phyloP scores from a whole-genome alignment of 2,329 filamentous ascomycete species.

The Alternaria incomplexa region DNA sequence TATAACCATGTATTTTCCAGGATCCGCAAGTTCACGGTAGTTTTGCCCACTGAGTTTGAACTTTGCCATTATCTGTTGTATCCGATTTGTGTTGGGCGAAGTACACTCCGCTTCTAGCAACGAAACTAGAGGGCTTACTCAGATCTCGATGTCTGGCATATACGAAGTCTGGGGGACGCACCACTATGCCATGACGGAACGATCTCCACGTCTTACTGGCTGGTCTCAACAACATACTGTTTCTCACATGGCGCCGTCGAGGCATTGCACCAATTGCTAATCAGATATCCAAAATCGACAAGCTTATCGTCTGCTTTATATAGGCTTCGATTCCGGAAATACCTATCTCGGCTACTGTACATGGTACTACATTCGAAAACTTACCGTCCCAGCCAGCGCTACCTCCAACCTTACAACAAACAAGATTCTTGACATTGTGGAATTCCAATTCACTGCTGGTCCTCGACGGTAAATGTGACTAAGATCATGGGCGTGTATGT shows the following conservation, averaged over 20 bases:
- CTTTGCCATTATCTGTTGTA: not conserved
- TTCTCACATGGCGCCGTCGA: not conserved
- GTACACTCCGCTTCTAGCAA: not conserved
- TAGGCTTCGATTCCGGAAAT: not conserved
- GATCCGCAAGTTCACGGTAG: not conserved
- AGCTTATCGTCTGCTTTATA: not conserved
- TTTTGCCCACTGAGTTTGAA: not conserved
- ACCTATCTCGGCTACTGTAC: not conserved
- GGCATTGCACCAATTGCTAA: not conserved
- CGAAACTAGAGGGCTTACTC: not conserved
- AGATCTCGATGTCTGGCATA: not conserved
- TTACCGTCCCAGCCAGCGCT: not conserved
- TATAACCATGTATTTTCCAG: not conserved
- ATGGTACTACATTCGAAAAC: constrained; percentile 1
- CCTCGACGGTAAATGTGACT: not conserved
- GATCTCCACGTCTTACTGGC: not conserved
- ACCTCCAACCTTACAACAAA: not conserved
- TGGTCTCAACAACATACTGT: not conserved
- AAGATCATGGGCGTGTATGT: not conserved
- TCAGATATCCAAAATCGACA: not conserved
- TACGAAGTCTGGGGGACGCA: not conserved
- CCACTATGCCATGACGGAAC: not conserved
- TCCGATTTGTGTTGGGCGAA: not conserved
- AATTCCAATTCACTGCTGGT: not conserved
- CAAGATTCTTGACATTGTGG: not conserved